Evolutionary conservation across 1,284 basidiomycete genomes (phyloP).

Genomic region (Leucoagaricus sp.): DNA sequence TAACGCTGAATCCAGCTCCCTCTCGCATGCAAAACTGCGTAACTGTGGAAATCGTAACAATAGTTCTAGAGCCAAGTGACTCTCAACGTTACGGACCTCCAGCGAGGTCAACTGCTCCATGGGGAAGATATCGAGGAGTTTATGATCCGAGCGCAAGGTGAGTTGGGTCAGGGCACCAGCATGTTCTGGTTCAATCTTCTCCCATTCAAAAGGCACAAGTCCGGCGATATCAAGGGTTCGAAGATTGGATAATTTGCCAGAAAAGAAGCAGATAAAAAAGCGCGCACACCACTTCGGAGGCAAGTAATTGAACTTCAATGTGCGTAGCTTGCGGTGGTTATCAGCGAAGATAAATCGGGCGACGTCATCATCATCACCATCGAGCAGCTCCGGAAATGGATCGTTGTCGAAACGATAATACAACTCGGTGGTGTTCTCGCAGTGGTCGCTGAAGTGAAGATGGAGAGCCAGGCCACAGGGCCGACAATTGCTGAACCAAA

Average conservation of each 20-base stretch:
- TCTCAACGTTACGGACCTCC: background rate
- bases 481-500: background rate
- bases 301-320: background rate
- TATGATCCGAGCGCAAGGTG: background rate
- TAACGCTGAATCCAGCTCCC: no score
- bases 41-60: background rate
- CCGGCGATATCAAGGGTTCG: no score
- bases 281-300: no score
- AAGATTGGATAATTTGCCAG: no score
- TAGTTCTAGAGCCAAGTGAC: background rate
- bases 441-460: background rate
- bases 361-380: background rate
- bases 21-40: background rate
- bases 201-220: no score
- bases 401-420: background rate
- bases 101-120: background rate
- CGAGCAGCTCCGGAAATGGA: background rate
- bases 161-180: background rate
- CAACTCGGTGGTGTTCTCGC: background rate
- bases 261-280: no score
- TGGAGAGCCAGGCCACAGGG: background rate
- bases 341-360: background rate
- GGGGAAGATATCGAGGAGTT: background rate
- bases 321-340: background rate
- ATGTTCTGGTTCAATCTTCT: no score